Conservation (phyloP, 2,329 filamentous ascomycete genomes). For the Cladosporium colombiae region DNA sequence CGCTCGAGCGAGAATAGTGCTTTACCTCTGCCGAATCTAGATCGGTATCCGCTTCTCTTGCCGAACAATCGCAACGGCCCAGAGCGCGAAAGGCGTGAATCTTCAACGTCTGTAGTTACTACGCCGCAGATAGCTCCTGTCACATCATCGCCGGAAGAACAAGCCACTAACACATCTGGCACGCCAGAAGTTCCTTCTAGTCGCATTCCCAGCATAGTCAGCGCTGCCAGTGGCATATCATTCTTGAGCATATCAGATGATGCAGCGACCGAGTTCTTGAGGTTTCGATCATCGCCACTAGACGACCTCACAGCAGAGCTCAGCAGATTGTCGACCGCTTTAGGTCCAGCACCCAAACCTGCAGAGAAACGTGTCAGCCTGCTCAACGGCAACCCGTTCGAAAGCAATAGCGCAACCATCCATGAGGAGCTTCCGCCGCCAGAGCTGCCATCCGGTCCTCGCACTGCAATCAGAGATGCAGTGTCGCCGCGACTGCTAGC, state of each 20-base stretch:
- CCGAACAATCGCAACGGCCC: slow-evolving; percentile 21
- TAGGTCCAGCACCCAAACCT: neutral
- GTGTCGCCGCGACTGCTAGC: neutral
- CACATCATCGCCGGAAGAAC: neutral
- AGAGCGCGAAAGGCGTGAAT: neutral
- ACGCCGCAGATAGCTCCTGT: neutral
- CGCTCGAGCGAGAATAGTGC: slow-evolving; percentile 7
- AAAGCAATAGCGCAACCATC: neutral
- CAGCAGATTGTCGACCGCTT: slow-evolving; percentile 27
- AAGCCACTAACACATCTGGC: neutral
- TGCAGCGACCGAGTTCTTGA: slow-evolving; percentile 25
- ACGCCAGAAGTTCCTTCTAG: neutral
- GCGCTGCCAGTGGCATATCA: slow-evolving; percentile 24
- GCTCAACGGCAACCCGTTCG: slow-evolving; percentile 11
- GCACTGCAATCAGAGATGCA: neutral
- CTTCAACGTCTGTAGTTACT: neutral
- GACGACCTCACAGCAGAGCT: slow-evolving; percentile 36
- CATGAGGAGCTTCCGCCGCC: neutral
- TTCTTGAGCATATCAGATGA: slow-evolving; percentile 7
- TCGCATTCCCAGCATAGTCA: slow-evolving; percentile 23
- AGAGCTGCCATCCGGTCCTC: neutral
- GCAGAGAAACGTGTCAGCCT: slow-evolving; percentile 3
- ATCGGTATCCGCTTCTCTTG: slow-evolving; percentile 29
- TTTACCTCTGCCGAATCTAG: slow-evolving; percentile 22
- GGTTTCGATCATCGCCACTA: slow-evolving; percentile 33